phyloP scores from a whole-genome alignment of 2,329 filamentous ascomycete species.

The Aschersonia sp. region DNA sequence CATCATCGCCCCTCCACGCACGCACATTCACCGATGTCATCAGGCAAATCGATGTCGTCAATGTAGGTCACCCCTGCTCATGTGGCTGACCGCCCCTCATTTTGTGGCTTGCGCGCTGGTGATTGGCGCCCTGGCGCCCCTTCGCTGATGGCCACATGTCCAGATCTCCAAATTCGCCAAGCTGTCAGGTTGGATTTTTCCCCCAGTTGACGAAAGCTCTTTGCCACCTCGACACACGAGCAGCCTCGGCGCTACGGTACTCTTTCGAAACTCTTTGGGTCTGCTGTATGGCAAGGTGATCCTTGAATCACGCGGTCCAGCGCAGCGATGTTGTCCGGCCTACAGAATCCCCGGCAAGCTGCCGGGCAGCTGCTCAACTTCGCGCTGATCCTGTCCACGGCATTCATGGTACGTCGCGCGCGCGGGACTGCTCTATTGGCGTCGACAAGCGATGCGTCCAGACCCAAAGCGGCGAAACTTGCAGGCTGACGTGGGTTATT shows the following conservation, averaged over 20 bases:
- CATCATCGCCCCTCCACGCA: neutral
- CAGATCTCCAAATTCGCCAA: slow-evolving; percentile 7
- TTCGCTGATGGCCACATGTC: slow-evolving; percentile 13
- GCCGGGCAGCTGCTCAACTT: slow-evolving; percentile 80
- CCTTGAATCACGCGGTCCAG: neutral
- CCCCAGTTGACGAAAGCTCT: neutral
- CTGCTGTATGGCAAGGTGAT: no score
- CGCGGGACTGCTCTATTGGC: neutral
- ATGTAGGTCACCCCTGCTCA: neutral
- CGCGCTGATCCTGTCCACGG: slow-evolving; percentile 75
- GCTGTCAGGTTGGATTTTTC: neutral
- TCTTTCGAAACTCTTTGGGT: no score
- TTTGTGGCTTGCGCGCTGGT: neutral
- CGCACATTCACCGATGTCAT: neutral
- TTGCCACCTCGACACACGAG: neutral
- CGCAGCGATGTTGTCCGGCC: slow-evolving; percentile 46
- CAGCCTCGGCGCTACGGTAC: neutral
- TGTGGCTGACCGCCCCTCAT: neutral
- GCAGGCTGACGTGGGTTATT: no score
- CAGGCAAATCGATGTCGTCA: neutral
- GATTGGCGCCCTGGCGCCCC: neutral
- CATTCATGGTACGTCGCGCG: slow-evolving; percentile 59
- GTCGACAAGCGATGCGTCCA: neutral
- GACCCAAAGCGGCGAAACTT: neutral
- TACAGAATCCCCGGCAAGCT: slow-evolving; percentile 66